Evolutionary conservation across 805 yeast species (phyloP), one percentile per base, ranked within the genome.

Genomic region (Suhomyces sp.): DNA sequence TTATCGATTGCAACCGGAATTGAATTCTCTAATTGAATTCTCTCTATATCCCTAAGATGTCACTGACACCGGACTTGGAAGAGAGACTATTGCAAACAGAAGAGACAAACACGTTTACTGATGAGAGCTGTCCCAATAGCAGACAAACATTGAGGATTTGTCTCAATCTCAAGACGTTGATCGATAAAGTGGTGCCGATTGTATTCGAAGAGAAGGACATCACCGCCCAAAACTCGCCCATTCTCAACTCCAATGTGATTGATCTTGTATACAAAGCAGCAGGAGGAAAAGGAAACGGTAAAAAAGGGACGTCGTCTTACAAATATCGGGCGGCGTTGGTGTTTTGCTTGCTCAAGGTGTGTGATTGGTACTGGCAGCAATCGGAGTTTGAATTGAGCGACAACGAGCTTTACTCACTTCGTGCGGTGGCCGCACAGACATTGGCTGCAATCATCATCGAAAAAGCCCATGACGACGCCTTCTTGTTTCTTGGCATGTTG

Each of bases 391-490:
- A 88, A 63, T 71, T 90, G 50, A 83, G 84, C 56, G 90, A 88
- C 64, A 85, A 84, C 50, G 85, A 83, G 23, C 70, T 90, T 41
- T 87, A 81, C 65, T 61, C 69, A 4, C 69, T 85, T 23, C 72
- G 96, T 55, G 85, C 87, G 1, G 62, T 76, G 1, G 85, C 91
- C n/a, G 89, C 96, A 2, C 89, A 89, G 64, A 78, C 79, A 40
- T 68, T 90, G 54, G 94, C 96, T 9, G 82, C 87, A 40, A 70
- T 79, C 19, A 69, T 90, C 53, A 87, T 90, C 47, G 96, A 89
- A 58, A 64, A 72, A 8, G 85, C 85, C 46, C 65, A 64, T 5
- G 83, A 83, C 53, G 86, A 83, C 55, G 78, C 79, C 51, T 83
- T 83, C 63, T 70, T 89, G 57, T 88, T 90, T 63, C 77, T 88